Percentiles rank a stretch among this genome's conserved stretches.
phyloP scores from a whole-genome alignment of 2,329 filamentous ascomycete species.

The Aspergillus ruber region DNA sequence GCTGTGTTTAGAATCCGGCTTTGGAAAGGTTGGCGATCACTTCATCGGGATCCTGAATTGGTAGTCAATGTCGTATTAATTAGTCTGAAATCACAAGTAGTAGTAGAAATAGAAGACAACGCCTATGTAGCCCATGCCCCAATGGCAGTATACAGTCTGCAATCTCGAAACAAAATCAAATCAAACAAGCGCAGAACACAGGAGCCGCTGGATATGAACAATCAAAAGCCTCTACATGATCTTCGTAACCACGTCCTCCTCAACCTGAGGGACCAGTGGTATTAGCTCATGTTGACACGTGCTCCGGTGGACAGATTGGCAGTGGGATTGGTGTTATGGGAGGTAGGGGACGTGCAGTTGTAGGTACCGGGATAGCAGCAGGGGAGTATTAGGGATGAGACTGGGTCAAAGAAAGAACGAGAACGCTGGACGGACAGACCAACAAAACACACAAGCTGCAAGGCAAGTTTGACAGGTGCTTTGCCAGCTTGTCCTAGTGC shows the following conservation, averaged over 20 bases:
- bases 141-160: conserved; percentile 15
- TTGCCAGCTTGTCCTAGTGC: too few species aligned
- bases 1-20: conserved; percentile 19
- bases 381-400: too few species aligned
- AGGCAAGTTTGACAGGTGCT: neutral
- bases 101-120: conserved; percentile 13
- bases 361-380: too few species aligned
- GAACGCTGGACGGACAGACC: neutral
- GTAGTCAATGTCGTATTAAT: conserved; percentile 25
- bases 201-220: conserved; percentile 20
- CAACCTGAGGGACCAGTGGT: conserved; percentile 55
- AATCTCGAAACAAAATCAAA: conserved; percentile 7
- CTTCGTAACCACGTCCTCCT: conserved; percentile 77
- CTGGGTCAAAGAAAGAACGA: too few species aligned
- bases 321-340: too few species aligned
- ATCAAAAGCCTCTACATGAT: conserved; percentile 60
- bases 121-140: conserved; percentile 26
- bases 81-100: conserved; percentile 15
- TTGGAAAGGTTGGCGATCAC: conserved; percentile 20
- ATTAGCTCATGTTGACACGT: conserved; percentile 29
- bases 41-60: conserved; percentile 24
- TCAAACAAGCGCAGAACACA: conserved; percentile 6
- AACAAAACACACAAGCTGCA: too few species aligned
- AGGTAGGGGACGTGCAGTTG: too few species aligned
- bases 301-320: neutral